Conservation (phyloP, 2,329 filamentous ascomycete genomes). For the Epichloe gansuensis region DNA sequence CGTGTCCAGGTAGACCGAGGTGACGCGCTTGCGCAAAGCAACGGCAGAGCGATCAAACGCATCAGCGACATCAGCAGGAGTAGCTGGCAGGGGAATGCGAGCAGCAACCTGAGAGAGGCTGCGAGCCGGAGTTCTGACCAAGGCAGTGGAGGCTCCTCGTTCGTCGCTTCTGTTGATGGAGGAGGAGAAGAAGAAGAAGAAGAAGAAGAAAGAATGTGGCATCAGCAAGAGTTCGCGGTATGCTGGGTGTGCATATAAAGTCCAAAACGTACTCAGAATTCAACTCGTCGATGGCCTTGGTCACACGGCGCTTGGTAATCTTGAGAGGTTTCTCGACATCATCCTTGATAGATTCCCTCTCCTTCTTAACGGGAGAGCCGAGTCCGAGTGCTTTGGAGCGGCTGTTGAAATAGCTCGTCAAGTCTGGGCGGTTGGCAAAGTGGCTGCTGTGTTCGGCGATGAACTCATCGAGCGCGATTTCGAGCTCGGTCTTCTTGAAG, state of each 20-base stretch:
- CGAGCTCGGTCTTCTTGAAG: conserved; percentile 68
- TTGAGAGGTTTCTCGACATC: conserved; percentile 28
- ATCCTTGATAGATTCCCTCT: conserved; percentile 27
- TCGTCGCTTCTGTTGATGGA: conserved; percentile 17
- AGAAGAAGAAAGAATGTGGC: not conserved
- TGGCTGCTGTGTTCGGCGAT: conserved; percentile 55
- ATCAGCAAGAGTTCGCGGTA: not conserved
- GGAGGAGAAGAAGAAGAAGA: not conserved
- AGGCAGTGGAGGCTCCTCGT: conserved; percentile 28
- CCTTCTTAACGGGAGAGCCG: conserved; percentile 49
- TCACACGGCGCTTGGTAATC: conserved; percentile 31
- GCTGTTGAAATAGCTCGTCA: conserved; percentile 65
- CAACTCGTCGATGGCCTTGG: conserved; percentile 33
- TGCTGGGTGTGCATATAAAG: not conserved
- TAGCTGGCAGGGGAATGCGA: conserved; percentile 63
- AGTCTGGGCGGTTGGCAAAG: conserved; percentile 47
- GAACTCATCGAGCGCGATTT: conserved; percentile 58
- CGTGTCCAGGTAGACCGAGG: conserved; percentile 49
- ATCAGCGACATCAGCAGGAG: conserved; percentile 64
- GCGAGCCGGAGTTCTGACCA: conserved; percentile 37
- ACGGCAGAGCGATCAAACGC: conserved; percentile 60
- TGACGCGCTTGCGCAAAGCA: conserved; percentile 52
- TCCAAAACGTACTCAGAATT: conserved; percentile 31
- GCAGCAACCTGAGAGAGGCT: conserved; percentile 38
- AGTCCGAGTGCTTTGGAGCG: conserved; percentile 43